phyloP scores from a whole-genome alignment of 345 rosid genomes.

The Anacardium occidentale region DNA sequence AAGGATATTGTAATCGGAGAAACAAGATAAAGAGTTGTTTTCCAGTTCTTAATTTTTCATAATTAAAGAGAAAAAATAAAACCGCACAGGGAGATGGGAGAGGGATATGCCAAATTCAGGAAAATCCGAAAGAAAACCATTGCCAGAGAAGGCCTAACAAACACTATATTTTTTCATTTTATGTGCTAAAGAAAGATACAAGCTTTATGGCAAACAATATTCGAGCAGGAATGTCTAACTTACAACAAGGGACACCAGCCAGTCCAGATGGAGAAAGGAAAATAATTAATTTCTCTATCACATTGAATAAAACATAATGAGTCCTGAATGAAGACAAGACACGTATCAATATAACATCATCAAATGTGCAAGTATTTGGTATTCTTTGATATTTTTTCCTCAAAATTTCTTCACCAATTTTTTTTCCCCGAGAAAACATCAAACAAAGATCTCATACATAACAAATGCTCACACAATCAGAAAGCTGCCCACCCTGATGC shows the following conservation, averaged over 20 bases:
- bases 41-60: too few species aligned
- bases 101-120: too few species aligned
- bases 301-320: slow-evolving; percentile 2
- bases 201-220: too few species aligned
- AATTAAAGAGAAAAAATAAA: too few species aligned
- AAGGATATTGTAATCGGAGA: too few species aligned
- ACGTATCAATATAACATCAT: slow-evolving; percentile 16
- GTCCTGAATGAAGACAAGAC: slow-evolving; percentile 2
- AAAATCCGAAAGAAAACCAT: too few species aligned
- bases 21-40: too few species aligned
- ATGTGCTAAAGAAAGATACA: too few species aligned
- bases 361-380: slow-evolving; percentile 21
- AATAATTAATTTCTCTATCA: slow-evolving; percentile 14
- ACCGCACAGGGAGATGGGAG: too few species aligned
- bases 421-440: slow-evolving; percentile 22
- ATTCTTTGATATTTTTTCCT: slow-evolving; percentile 12
- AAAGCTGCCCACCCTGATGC: slow-evolving; percentile 99
- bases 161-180: too few species aligned
- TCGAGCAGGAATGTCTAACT: too few species aligned
- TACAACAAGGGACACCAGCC: neutral
- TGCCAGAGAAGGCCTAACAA: too few species aligned
- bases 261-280: neutral
- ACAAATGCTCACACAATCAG: slow-evolving; percentile 33
- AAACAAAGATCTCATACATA: slow-evolving; percentile 25
- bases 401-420: slow-evolving; percentile 20